phyloP scores from a whole-genome alignment of 2,329 filamentous ascomycete species.

The Aureobasidium uvarum region DNA sequence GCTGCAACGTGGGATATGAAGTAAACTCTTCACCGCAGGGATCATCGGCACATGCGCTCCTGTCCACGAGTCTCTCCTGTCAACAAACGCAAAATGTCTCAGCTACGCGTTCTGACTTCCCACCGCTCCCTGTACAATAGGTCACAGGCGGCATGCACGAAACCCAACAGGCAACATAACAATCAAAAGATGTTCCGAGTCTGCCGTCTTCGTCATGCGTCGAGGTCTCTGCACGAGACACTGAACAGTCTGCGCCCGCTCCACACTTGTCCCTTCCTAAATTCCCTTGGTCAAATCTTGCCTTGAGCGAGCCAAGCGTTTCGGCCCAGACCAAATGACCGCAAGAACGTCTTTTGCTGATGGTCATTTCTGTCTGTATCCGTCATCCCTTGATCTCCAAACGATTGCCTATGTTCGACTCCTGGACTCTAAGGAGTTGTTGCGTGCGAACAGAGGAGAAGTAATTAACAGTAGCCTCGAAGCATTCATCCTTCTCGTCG shows the following conservation, averaged over 20 bases:
- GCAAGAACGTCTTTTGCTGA: constrained; percentile 19
- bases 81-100: constrained; percentile 13
- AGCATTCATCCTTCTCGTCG: background rate
- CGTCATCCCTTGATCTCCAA: constrained; percentile 15
- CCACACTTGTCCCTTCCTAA: constrained; percentile 8
- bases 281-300: constrained; percentile 9
- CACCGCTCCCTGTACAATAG: background rate
- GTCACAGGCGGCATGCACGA: constrained; percentile 1
- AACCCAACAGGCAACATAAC: constrained; percentile 14
- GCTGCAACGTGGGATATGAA: background rate
- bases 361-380: constrained; percentile 4
- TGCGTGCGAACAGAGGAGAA: background rate
- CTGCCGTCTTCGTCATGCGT: constrained; percentile 7
- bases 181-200: constrained; percentile 9
- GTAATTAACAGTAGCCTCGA: background rate
- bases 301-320: constrained; percentile 9
- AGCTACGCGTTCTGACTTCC: background rate
- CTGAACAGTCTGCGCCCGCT: background rate
- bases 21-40: constrained; percentile 11
- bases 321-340: constrained; percentile 15
- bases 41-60: background rate
- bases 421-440: background rate
- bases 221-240: constrained; percentile 21
- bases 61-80: constrained; percentile 1
- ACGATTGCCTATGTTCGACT: background rate